Evolutionary conservation across 2,329 filamentous ascomycete genomes (phyloP).

Genomic region (Aureobasidium sp.): DNA sequence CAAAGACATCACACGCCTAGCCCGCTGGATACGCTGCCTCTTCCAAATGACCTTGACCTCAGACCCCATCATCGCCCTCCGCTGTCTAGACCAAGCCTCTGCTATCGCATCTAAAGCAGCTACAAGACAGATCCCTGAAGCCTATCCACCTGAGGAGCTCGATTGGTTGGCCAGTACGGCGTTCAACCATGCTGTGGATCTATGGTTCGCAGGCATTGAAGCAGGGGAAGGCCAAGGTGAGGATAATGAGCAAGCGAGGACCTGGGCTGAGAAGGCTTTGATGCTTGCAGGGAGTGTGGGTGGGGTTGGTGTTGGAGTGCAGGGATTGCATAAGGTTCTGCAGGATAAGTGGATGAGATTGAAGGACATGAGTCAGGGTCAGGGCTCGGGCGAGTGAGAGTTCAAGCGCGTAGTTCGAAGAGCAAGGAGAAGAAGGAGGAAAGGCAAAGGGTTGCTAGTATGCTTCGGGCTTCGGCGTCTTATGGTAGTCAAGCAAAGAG

Average conservation of each 20-base stretch:
- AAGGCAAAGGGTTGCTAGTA: neutral
- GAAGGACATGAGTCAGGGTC: neutral
- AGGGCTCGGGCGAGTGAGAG: neutral
- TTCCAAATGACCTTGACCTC: constrained; percentile 33
- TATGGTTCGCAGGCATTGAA: constrained; percentile 49
- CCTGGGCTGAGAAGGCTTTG: constrained; percentile 57
- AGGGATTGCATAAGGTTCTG: constrained; percentile 26
- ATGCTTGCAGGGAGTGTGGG: constrained; percentile 48
- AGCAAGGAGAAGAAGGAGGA: neutral
- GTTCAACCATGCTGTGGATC: constrained; percentile 64
- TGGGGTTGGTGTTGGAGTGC: constrained; percentile 38
- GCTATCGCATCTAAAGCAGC: constrained; percentile 38
- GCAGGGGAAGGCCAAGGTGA: neutral
- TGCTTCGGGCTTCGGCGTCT: neutral
- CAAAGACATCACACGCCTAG: constrained; percentile 52
- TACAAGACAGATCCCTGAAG: constrained; percentile 9
- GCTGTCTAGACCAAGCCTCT: constrained; percentile 56
- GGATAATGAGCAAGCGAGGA: constrained; percentile 16
- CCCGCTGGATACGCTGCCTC: constrained; percentile 59
- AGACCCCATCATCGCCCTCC: constrained; percentile 26
- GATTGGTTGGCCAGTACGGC: constrained; percentile 65
- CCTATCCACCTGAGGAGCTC: constrained; percentile 58
- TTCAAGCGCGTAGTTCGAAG: neutral
- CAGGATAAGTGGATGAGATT: constrained; percentile 25
- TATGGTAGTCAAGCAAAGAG: too few relatives aligned